Base-by-base conservation (phyloP, 331 rosid species). In the Malus hybrid region DNA sequence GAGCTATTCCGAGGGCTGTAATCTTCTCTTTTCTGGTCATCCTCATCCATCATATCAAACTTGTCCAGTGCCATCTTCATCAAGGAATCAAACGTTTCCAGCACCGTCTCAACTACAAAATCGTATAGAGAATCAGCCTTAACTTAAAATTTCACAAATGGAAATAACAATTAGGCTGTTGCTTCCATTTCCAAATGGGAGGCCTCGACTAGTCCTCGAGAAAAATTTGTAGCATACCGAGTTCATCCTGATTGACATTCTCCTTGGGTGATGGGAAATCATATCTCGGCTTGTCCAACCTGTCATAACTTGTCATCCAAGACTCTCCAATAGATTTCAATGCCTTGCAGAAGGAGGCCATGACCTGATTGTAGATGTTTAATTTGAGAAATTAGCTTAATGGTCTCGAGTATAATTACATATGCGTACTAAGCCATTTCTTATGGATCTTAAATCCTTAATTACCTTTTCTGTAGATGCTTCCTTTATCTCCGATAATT, bases 241-340 rank as follows among this genome's bases (percentile, higher is more conserved):
- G 81, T 76, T 81, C 71, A 7, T 69, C 76, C 72, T 68, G 82
- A 67, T 82, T 86, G 81, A 16, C n/a, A 52, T 75, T 78, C 63
- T 80, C 87, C 65, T 79, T 82, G 20, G 36, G 83, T 29, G 89
- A 74, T 77, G 89, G 70, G 11, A 88, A 65, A 69, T 81, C 84
- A 73, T 44, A 73, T 54, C 73, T 76, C 13, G 56, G 20, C 56
- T 79, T 84, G 50, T 76, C 81, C 62, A 10, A 13, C 65, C 73
- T 66, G 36, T 71, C 85, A 69, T 78, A 71, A 56, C 81, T 81
- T 77, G 69, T 75, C 74, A 82, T 80, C 97, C 96, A 88, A 33
- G 85, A 83, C 29, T 88, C 93, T 63, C 89, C 96, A 27, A 87
- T 80, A 54, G 86, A 87, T 82, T 80, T 87, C 84, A 93, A 69